A percentile compares a stretch with the other conserved stretches of the same genome.
Conservation (phyloP, 2,329 filamentous ascomycete genomes). For the Sporothrix humicola region DNA sequence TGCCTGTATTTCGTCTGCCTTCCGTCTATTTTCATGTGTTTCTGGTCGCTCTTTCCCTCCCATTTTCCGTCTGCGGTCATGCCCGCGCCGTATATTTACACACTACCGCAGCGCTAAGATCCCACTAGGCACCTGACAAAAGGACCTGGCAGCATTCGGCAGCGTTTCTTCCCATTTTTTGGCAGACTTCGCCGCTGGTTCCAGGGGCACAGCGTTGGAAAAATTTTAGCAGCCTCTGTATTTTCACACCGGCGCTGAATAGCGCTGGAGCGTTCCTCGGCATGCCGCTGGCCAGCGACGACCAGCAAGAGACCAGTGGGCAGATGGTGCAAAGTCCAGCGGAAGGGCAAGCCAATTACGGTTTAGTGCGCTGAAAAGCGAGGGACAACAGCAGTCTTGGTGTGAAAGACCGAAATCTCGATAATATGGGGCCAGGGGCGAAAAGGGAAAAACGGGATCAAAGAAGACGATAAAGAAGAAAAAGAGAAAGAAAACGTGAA, state of each 20-base stretch:
- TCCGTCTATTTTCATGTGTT: neutral
- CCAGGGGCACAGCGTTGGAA: neutral
- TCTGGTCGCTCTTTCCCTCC: neutral
- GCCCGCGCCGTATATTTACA: conserved; percentile 6
- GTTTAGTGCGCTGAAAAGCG: conserved; percentile 5
- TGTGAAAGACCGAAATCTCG: neutral
- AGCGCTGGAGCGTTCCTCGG: conserved; percentile 22
- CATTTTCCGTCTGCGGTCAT: neutral
- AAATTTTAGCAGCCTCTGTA: neutral
- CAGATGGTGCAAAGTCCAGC: no score
- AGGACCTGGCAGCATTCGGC: conserved; percentile 4
- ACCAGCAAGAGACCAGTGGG: neutral
- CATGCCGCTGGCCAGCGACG: neutral
- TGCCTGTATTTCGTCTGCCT: neutral
- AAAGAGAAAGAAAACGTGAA: neutral
- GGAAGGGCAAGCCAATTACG: neutral
- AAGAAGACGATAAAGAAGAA: neutral
- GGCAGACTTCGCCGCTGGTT: conserved; percentile 14
- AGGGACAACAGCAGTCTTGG: neutral
- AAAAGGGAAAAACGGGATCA: neutral
- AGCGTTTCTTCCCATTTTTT: neutral
- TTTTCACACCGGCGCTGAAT: neutral
- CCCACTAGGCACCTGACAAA: conserved; percentile 12
- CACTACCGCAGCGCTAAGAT: conserved; percentile 7
- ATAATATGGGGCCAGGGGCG: neutral